Evolutionary conservation across 192 early-diverging fungal genomes (phyloP).

Genomic region (Linnemannia exigua): DNA sequence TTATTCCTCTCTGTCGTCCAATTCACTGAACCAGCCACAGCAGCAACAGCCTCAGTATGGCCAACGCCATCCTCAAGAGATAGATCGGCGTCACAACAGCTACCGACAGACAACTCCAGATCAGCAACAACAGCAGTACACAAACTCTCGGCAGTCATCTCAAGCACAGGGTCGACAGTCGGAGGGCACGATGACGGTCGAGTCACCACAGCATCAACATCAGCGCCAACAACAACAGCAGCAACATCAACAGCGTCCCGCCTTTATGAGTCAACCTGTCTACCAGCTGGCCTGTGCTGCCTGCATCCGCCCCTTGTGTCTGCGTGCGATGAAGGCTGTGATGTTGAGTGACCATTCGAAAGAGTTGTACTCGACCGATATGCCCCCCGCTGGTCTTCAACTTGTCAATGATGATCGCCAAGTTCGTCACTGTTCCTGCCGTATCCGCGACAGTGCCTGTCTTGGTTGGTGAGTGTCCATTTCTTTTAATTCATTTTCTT

Average conservation of each 20-base stretch:
- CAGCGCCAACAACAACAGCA: too few relatives aligned
- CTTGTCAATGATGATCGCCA: slow-evolving; percentile 54
- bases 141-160: not conserved
- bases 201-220: not conserved
- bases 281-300: slow-evolving; percentile 53
- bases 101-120: not conserved
- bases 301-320: slow-evolving; percentile 43
- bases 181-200: not conserved
- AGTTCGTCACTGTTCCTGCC: slow-evolving; percentile 51
- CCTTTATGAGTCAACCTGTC: slow-evolving; percentile 47
- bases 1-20: not conserved
- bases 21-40: not conserved
- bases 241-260: slow-evolving; percentile 22
- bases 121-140: not conserved
- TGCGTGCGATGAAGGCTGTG: slow-evolving; percentile 52
- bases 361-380: slow-evolving; percentile 53
- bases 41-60: slow-evolving; percentile 10
- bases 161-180: not conserved
- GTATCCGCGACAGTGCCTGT: slow-evolving; percentile 52
- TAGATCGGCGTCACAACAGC: not conserved
- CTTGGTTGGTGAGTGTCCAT: slow-evolving; percentile 39
- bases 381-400: slow-evolving; percentile 44
- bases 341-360: slow-evolving; percentile 56
- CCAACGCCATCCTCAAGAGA: slow-evolving; percentile 12
- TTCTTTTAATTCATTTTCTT: not conserved